A percentile compares a stretch with the other conserved stretches of the same genome.
These are phyloP conservation scores for Jaapia argillacea DNA, from an alignment of 768 basidiomycete genomes.

Conservation along the genomic window DNA sequence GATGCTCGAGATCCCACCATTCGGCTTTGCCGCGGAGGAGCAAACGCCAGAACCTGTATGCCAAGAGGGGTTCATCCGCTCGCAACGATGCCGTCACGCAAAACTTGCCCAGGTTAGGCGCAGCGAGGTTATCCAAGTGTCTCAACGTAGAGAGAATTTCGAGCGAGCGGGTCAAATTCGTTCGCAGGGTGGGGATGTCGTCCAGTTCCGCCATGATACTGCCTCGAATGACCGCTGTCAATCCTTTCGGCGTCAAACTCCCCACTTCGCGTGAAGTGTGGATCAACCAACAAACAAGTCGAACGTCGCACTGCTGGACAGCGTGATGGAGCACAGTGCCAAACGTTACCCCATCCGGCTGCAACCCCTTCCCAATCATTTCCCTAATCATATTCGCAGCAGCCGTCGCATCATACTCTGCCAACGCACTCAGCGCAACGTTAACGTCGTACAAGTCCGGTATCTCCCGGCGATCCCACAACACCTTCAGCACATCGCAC, in stretches of 20 bases:
- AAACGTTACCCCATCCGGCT: slow-evolving; percentile 44
- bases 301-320: slow-evolving; percentile 29
- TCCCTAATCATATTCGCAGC: slow-evolving; percentile 38
- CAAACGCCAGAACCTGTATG: slow-evolving; percentile 49
- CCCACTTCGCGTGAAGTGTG: slow-evolving; percentile 24
- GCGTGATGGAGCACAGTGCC: slow-evolving; percentile 58
- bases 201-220: slow-evolving; percentile 17
- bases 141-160: slow-evolving; percentile 29
- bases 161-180: slow-evolving; percentile 32
- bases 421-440: slow-evolving; percentile 45
- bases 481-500: slow-evolving; percentile 32
- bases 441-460: slow-evolving; percentile 61
- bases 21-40: slow-evolving; percentile 34
- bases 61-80: slow-evolving; percentile 37
- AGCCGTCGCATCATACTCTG: slow-evolving; percentile 33
- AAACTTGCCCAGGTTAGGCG: slow-evolving; percentile 39
- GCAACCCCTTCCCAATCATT: slow-evolving; percentile 38
- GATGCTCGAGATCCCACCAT: slow-evolving; percentile 40
- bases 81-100: slow-evolving; percentile 41
- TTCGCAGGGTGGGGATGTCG: slow-evolving; percentile 14
- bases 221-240: slow-evolving; percentile 36
- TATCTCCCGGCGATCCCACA: slow-evolving; percentile 37
- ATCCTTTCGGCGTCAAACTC: slow-evolving; percentile 35
- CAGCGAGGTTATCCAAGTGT: slow-evolving; percentile 24
- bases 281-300: slow-evolving; percentile 34